Conservation (phyloP, 768 basidiomycete genomes). For the Strobilomyces dryophilus region DNA sequence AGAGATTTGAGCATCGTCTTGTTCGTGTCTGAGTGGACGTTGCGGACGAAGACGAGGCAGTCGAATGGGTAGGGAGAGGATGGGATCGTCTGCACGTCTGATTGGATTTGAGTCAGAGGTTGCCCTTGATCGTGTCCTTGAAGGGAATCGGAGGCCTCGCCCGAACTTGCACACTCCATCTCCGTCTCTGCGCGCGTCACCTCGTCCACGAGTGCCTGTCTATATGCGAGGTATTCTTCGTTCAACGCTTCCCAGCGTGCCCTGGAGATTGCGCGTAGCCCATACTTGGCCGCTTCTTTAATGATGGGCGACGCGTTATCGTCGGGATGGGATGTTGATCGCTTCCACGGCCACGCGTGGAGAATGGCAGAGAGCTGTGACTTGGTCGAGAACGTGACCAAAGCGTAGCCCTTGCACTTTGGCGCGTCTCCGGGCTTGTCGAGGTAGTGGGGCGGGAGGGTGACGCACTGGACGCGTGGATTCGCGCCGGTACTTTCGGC, state of each 20-base stretch:
- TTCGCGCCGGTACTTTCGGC: neutral
- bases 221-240: slow-evolving; percentile 66
- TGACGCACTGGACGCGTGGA: slow-evolving; percentile 44
- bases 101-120: neutral
- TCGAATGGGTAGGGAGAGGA: slow-evolving; percentile 51
- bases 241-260: slow-evolving; percentile 59
- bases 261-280: slow-evolving; percentile 57
- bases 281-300: slow-evolving; percentile 51
- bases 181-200: slow-evolving; percentile 25
- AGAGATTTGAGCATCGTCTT: slow-evolving; percentile 71
- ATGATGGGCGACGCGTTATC: slow-evolving; percentile 2
- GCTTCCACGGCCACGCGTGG: slow-evolving; percentile 55
- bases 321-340: neutral
- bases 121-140: neutral
- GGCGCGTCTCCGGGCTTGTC: slow-evolving; percentile 53
- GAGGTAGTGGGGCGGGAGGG: slow-evolving; percentile 59
- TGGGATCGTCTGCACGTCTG: slow-evolving; percentile 5
- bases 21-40: slow-evolving; percentile 72
- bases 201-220: slow-evolving; percentile 48
- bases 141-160: neutral
- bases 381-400: slow-evolving; percentile 49
- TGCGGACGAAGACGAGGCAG: slow-evolving; percentile 68
- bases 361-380: slow-evolving; percentile 43
- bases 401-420: slow-evolving; percentile 72
- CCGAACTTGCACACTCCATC: neutral